phyloP scores from a whole-genome alignment of 257 asterid species.

The Nicotiana paniculata region DNA sequence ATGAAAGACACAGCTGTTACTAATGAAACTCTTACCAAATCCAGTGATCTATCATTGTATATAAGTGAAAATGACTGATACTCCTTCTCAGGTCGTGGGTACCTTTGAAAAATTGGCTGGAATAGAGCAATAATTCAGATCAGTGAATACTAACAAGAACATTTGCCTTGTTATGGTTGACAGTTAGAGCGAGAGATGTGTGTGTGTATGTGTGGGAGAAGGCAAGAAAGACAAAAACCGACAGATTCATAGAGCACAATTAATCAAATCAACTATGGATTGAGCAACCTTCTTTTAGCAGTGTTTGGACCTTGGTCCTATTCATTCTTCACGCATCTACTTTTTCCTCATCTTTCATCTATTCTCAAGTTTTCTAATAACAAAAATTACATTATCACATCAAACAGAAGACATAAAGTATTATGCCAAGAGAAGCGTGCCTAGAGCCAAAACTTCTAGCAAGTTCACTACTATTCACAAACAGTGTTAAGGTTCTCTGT shows the following conservation, averaged over 20 bases:
- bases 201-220: background rate
- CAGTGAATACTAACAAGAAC: background rate
- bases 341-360: background rate
- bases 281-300: background rate
- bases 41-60: conserved; percentile 87
- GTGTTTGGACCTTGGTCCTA: conserved; percentile 5
- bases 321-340: background rate
- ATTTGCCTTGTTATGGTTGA: background rate
- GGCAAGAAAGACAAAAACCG: background rate
- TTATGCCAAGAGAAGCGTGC: background rate
- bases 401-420: background rate
- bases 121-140: conserved; percentile 11
- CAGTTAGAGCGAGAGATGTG: background rate
- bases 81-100: conserved; percentile 95
- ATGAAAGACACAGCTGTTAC: conserved; percentile 3
- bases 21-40: conserved; percentile 54
- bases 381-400: background rate
- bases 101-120: conserved; percentile 90
- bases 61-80: conserved; percentile 91
- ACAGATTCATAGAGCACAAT: background rate
- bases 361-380: background rate
- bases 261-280: background rate
- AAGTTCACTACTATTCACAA: background rate
- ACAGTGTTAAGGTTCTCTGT: background rate
- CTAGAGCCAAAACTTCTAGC: background rate